Conservation (phyloP, 2,329 filamentous ascomycete species). For the Calonectria hawksworthii region DNA sequence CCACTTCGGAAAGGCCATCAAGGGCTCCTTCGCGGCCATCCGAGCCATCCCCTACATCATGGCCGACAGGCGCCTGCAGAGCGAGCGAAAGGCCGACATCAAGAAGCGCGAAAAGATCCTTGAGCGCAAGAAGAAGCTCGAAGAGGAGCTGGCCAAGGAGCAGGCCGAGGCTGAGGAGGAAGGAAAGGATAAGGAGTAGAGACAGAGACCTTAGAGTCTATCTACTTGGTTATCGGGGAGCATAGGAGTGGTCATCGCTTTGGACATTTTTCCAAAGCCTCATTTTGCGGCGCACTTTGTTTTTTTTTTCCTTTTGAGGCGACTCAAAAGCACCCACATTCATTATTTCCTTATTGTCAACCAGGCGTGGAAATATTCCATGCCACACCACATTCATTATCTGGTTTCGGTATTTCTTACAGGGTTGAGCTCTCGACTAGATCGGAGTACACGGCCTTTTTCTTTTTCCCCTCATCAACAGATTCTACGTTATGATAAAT, state of each 20-base stretch:
- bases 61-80: constrained; percentile 53
- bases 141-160: constrained; percentile 41
- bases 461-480: background rate
- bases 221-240: background rate
- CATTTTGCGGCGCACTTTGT: background rate
- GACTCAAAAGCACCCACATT: constrained; percentile 3
- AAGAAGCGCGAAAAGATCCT: constrained; percentile 53
- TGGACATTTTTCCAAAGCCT: background rate
- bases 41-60: constrained; percentile 52
- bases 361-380: background rate
- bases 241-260: background rate
- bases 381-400: background rate
- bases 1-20: constrained; percentile 54
- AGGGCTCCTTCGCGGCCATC: constrained; percentile 50
- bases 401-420: background rate
- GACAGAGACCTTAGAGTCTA: no score
- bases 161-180: constrained; percentile 20
- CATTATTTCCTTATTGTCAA: constrained; percentile 17
- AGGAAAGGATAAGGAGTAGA: constrained; percentile 21
- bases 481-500: constrained; percentile 5
- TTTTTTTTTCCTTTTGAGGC: background rate
- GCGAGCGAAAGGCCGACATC: constrained; percentile 47
- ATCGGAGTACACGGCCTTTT: background rate
- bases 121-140: constrained; percentile 46
- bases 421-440: background rate